phyloP scores from a whole-genome alignment of 352 stramenopile species.

The Halophytophthora polymorphica region DNA sequence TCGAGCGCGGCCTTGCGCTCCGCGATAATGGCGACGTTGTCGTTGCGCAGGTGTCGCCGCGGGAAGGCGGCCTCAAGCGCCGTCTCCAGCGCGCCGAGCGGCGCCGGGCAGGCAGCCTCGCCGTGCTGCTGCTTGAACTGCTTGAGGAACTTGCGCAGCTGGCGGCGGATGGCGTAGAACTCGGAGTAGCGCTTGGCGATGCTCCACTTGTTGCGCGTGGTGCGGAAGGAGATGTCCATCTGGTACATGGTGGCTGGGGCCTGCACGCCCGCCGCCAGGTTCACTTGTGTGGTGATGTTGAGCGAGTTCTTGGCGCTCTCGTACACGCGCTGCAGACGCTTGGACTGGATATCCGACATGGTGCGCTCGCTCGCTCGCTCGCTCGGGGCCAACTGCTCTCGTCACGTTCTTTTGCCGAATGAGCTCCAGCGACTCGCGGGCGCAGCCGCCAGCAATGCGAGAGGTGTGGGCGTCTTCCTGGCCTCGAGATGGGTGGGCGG shows the following conservation, averaged over 20 bases:
- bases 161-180: constrained; percentile 68
- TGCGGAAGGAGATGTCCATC: constrained; percentile 85
- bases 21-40: constrained; percentile 75
- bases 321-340: constrained; percentile 67
- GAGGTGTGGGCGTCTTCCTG: background rate
- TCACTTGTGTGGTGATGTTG: constrained; percentile 80
- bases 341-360: constrained; percentile 62
- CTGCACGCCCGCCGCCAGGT: constrained; percentile 32
- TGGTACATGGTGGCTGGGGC: constrained; percentile 80
- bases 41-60: constrained; percentile 63
- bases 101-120: constrained; percentile 15
- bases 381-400: constrained; percentile 4
- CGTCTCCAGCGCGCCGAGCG: constrained; percentile 49
- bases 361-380: background rate
- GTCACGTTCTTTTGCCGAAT: constrained; percentile 19
- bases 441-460: no score
- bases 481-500: no score
- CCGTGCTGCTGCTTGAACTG: constrained; percentile 44
- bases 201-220: constrained; percentile 84
- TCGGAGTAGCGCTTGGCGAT: constrained; percentile 87
- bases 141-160: constrained; percentile 66
- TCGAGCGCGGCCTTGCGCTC: constrained; percentile 65
- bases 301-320: constrained; percentile 79
- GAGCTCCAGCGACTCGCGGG: constrained; percentile 2
- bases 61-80: constrained; percentile 58